phyloP scores from a whole-genome alignment of 2,329 filamentous ascomycete genomes.

The Calonectria pauciramosa region DNA sequence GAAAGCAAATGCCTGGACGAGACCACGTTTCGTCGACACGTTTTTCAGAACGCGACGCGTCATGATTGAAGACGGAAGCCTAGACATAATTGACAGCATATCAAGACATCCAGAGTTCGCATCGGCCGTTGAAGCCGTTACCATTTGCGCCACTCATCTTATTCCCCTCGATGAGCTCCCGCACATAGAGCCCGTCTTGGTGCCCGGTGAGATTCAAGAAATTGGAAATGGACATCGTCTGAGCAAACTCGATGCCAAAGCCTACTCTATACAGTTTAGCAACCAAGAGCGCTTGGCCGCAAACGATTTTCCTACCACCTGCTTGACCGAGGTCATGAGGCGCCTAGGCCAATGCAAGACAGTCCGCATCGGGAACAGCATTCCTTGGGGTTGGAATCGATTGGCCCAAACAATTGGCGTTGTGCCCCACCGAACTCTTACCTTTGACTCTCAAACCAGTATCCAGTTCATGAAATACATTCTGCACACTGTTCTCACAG shows the following conservation, averaged over 20 bases:
- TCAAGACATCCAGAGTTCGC: neutral
- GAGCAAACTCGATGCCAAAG: neutral
- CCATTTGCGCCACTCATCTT: constrained; percentile 7
- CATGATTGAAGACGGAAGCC: constrained; percentile 12
- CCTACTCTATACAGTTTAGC: neutral
- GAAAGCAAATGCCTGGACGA: constrained; percentile 4
- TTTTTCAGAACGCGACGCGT: constrained; percentile 18
- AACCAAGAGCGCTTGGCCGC: neutral
- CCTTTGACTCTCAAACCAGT: constrained; percentile 12
- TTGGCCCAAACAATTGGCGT: neutral
- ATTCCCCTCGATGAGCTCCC: neutral
- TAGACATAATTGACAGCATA: constrained; percentile 2
- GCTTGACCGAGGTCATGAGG: neutral
- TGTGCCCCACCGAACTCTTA: constrained; percentile 13
- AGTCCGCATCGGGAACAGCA: constrained; percentile 1
- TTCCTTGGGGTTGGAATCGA: neutral
- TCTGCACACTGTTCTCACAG: constrained; percentile 6
- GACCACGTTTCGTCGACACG: neutral
- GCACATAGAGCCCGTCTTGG: neutral
- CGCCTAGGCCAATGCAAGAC: neutral
- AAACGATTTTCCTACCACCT: neutral
- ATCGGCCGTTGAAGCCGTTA: neutral
- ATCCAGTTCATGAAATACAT: constrained; percentile 7
- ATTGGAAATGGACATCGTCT: neutral
- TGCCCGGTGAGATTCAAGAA: neutral